Conservation (phyloP, 495 filamentous ascomycete genomes). For the Daldinia loculata region DNA sequence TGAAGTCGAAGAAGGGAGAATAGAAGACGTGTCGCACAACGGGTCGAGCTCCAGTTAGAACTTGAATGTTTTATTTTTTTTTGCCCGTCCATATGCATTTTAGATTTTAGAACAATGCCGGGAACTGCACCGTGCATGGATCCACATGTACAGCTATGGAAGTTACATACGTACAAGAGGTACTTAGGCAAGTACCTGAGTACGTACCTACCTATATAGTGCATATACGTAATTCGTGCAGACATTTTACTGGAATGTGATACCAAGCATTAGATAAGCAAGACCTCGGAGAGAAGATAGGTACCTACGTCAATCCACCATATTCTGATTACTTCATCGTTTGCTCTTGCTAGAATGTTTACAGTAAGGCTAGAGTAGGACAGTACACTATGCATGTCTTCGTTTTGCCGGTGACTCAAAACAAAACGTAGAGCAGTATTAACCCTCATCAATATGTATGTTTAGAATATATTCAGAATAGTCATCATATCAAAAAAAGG, state of each 20-base stretch:
- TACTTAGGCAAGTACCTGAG: too few relatives aligned
- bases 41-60: slow-evolving; percentile 21
- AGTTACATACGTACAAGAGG: too few relatives aligned
- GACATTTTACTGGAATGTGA: neutral
- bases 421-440: neutral
- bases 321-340: neutral
- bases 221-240: too few relatives aligned
- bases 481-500: neutral
- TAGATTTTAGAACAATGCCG: neutral
- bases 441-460: too few relatives aligned
- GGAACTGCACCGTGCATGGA: slow-evolving; percentile 17
- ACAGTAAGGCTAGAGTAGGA: neutral
- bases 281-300: neutral
- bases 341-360: neutral
- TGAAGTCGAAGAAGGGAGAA: slow-evolving; percentile 19
- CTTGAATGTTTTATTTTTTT: slow-evolving; percentile 24
- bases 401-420: slow-evolving; percentile 27
- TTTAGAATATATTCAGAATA: neutral
- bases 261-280: neutral
- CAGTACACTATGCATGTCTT: neutral
- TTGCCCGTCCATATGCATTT: neutral
- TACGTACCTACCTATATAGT: too few relatives aligned
- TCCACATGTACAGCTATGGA: slow-evolving; percentile 2
- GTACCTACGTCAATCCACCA: neutral
- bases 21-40: slow-evolving; percentile 39